phyloP scores from a whole-genome alignment of 1,284 basidiomycete genomes.

The Mycena sp. region DNA sequence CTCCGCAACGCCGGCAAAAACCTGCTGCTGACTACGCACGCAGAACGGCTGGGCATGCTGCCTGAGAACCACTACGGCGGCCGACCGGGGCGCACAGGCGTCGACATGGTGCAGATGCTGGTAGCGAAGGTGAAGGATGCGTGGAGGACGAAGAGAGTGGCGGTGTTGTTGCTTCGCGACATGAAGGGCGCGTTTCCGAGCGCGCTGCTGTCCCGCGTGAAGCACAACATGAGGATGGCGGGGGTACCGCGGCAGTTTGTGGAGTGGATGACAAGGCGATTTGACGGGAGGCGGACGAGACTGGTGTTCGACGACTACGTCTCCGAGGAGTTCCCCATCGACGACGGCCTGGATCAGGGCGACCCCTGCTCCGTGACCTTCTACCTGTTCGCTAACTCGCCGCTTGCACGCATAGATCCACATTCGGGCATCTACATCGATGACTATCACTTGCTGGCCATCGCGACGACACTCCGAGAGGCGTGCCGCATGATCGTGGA shows the following conservation, averaged over 20 bases:
- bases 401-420: slow-evolving; percentile 34
- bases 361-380: slow-evolving; percentile 39
- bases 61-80: slow-evolving; percentile 39
- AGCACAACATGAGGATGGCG: slow-evolving; percentile 41
- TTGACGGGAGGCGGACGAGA: slow-evolving; percentile 21
- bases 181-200: slow-evolving; percentile 47
- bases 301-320: slow-evolving; percentile 6
- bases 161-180: slow-evolving; percentile 39
- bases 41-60: slow-evolving; percentile 33
- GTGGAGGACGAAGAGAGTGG: slow-evolving; percentile 35
- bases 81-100: slow-evolving; percentile 35
- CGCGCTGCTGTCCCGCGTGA: slow-evolving; percentile 33
- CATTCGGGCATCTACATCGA: slow-evolving; percentile 11
- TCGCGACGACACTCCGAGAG: slow-evolving; percentile 15
- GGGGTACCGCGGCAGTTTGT: slow-evolving; percentile 33
- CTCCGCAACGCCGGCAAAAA: background rate
- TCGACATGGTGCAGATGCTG: slow-evolving; percentile 36
- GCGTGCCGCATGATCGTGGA: slow-evolving; percentile 11
- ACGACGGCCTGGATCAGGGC: slow-evolving; percentile 43
- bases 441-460: slow-evolving; percentile 22
- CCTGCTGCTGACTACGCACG: background rate
- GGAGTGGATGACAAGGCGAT: slow-evolving; percentile 8
- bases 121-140: slow-evolving; percentile 34
- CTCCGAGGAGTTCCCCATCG: slow-evolving; percentile 27
- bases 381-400: slow-evolving; percentile 41